Conservation (phyloP, 441 rosid genomes). For the Euphorbia corollata region DNA sequence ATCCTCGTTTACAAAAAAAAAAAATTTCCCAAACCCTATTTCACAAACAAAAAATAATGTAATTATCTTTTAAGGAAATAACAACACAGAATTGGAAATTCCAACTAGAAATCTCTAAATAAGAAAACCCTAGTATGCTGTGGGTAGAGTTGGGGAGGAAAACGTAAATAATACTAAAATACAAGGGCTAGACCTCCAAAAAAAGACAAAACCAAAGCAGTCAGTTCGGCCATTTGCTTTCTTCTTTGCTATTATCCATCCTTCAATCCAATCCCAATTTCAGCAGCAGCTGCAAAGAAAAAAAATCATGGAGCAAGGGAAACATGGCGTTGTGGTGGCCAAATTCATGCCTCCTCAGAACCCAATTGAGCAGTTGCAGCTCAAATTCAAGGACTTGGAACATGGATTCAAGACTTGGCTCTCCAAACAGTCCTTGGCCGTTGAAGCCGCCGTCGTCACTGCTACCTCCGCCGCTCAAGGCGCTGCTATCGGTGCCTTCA, state of each 20-base stretch:
- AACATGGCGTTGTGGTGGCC: conserved; percentile 31
- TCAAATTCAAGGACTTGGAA: conserved; percentile 56
- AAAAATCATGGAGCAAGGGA: conserved; percentile 27
- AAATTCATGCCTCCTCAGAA: conserved; percentile 39
- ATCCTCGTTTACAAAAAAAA: too few species aligned
- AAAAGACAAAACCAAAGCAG: neutral
- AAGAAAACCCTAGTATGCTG: too few species aligned
- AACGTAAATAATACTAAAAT: neutral
- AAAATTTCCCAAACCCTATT: too few species aligned
- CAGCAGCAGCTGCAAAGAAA: neutral
- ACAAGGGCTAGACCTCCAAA: neutral
- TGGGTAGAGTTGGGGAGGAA: neutral
- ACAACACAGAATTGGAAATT: too few species aligned
- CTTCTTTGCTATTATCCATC: neutral
- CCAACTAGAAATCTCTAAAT: too few species aligned
- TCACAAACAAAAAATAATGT: too few species aligned
- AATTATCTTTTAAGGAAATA: too few species aligned
- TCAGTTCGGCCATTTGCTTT: neutral
- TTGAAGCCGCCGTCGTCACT: conserved; percentile 74
- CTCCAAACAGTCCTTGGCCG: conserved; percentile 63
- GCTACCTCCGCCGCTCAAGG: conserved; percentile 69
- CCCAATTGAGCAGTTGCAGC: conserved; percentile 48
- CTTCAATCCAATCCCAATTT: neutral
- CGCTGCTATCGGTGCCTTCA: conserved; percentile 73
- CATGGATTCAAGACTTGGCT: conserved; percentile 64